phyloP scores from a whole-genome alignment of 2,329 filamentous ascomycete species.

The Colletotrichum trifolii region DNA sequence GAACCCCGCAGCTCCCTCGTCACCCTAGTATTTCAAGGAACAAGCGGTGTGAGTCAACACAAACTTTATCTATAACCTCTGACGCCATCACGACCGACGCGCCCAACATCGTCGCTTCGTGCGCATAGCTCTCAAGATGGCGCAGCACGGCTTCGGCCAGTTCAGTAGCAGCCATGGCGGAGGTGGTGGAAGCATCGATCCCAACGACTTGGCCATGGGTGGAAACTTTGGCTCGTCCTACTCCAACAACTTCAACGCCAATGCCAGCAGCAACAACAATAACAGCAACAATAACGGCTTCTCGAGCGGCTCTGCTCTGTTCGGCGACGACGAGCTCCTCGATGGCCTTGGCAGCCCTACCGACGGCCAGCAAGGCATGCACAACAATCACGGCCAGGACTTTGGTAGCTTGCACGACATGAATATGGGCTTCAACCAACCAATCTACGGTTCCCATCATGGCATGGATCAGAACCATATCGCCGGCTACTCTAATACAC shows the following conservation, averaged over 20 bases:
- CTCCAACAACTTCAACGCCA: constrained; percentile 63
- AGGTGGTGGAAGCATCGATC: constrained; percentile 74
- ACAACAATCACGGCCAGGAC: constrained; percentile 63
- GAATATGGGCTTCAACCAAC: constrained; percentile 67
- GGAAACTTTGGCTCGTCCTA: constrained; percentile 71
- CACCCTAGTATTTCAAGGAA: neutral
- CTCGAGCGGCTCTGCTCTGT: constrained; percentile 80
- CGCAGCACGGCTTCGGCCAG: constrained; percentile 67
- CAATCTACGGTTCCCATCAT: constrained; percentile 66
- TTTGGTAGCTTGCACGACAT: constrained; percentile 65
- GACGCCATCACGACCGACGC: constrained; percentile 12
- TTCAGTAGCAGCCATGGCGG: constrained; percentile 65
- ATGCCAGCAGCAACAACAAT: constrained; percentile 66
- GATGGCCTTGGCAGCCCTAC: constrained; percentile 74
- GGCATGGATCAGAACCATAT: constrained; percentile 75
- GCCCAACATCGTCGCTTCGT: neutral
- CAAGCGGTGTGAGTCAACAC: constrained; percentile 26
- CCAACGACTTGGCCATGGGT: constrained; percentile 82
- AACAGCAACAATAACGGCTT: constrained; percentile 75
- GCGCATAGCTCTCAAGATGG: constrained; percentile 52
- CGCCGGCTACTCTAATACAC: constrained; percentile 88
- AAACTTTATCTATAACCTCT: constrained; percentile 11
- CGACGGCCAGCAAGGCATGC: constrained; percentile 62
- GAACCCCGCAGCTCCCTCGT: constrained; percentile 1
- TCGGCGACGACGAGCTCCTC: constrained; percentile 89